These are phyloP conservation scores for Pholiota adiposa DNA, from an alignment of 1,284 basidiomycete species.

Conservation along the genomic window DNA sequence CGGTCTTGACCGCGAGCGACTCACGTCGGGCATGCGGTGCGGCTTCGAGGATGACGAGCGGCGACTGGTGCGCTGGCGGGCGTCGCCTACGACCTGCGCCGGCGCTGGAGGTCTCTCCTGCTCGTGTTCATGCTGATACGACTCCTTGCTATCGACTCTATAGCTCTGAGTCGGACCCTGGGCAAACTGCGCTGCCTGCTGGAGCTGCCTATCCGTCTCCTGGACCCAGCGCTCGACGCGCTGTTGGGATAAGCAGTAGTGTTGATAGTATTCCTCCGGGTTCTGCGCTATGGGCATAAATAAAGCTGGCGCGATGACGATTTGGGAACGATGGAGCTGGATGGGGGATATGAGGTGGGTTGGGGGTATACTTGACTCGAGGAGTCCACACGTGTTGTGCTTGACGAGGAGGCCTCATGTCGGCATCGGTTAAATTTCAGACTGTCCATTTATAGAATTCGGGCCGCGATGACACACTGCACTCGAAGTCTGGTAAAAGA, in stretches of 20 bases:
- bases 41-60: constrained; percentile 12
- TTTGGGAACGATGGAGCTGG: background rate
- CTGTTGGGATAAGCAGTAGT: constrained; percentile 26
- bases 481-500: too few species aligned
- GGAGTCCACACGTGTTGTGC: constrained; percentile 5
- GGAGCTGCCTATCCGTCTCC: constrained; percentile 21
- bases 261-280: constrained; percentile 24
- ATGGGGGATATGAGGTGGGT: background rate
- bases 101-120: background rate
- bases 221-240: constrained; percentile 29
- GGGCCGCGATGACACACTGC: too few species aligned
- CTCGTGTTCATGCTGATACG: background rate
- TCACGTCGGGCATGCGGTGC: constrained; percentile 7
- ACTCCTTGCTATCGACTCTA: background rate
- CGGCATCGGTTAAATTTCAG: background rate
- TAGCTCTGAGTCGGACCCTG: background rate
- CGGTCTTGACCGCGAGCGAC: constrained; percentile 19
- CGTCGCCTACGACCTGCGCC: background rate
- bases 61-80: constrained; percentile 2
- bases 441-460: too few species aligned
- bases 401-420: background rate
- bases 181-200: constrained; percentile 10
- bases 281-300: constrained; percentile 29
- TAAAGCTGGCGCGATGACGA: constrained; percentile 13
- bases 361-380: background rate